Conservation (phyloP, 768 basidiomycete species). For the Boletus rubroflammeus region DNA sequence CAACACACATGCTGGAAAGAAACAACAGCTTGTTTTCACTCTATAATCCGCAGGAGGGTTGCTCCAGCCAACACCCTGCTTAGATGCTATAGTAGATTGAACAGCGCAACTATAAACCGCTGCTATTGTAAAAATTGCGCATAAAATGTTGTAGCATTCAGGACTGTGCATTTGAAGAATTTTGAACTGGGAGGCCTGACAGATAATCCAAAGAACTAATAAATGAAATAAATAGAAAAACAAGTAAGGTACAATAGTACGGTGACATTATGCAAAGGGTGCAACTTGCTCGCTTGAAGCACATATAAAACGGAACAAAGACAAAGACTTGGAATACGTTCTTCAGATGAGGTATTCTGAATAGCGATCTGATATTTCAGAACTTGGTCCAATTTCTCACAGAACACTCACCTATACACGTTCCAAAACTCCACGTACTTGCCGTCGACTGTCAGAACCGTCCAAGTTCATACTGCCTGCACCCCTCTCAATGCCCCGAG, state of each 20-base stretch:
- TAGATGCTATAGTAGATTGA: neutral
- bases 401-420: neutral
- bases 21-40: neutral
- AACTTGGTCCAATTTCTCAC: neutral
- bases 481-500: conserved; percentile 22
- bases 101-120: neutral
- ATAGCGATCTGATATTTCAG: neutral
- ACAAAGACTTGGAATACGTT: neutral
- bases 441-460: neutral
- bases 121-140: neutral
- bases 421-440: neutral
- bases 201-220: neutral
- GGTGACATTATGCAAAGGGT: neutral
- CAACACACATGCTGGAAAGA: neutral
- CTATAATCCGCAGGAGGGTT: neutral
- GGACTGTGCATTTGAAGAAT: neutral
- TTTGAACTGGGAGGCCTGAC: neutral
- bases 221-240: neutral
- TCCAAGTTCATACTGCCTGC: conserved; percentile 1
- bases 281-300: neutral
- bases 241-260: neutral
- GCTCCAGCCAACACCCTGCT: neutral
- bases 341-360: neutral
- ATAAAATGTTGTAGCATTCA: neutral
- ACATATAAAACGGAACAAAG: neutral